A percentile compares a stretch with the other conserved stretches of the same genome.
Conservation (phyloP, 75 land plant species). For the Larix kaempferi region DNA sequence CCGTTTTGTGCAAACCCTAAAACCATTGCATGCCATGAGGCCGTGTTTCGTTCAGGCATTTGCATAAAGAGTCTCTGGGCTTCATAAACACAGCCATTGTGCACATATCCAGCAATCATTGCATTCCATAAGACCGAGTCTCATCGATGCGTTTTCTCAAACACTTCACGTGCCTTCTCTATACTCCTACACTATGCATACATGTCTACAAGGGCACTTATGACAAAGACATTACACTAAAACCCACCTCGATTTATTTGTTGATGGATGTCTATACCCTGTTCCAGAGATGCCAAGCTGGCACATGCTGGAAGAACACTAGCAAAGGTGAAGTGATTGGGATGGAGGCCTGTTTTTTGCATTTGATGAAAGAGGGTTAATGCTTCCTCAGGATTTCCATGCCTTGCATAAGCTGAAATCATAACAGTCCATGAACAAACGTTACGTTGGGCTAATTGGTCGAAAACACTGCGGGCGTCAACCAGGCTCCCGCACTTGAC, state of each 20-base stretch:
- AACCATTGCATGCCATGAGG: constrained; percentile 25
- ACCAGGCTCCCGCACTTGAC: too few relatives aligned
- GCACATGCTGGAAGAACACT: constrained; percentile 13
- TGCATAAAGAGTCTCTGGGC: constrained; percentile 19
- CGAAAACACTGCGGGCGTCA: too few relatives aligned
- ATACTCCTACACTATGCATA: constrained; percentile 22
- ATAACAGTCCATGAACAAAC: neutral
- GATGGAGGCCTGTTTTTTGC: constrained; percentile 1
- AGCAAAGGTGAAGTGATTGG: constrained; percentile 11
- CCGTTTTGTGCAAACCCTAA: neutral
- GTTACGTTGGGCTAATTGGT: too few relatives aligned
- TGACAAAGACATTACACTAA: constrained; percentile 4
- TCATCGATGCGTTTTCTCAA: constrained; percentile 31
- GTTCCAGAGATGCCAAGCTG: neutral
- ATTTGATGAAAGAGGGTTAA: constrained; percentile 13
- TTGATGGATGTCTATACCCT: constrained; percentile 11
- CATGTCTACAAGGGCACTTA: constrained; percentile 18
- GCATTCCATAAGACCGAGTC: constrained; percentile 40
- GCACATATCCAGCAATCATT: constrained; percentile 37
- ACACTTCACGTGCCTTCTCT: constrained; percentile 10
- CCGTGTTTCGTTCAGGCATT: constrained; percentile 42
- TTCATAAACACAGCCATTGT: constrained; percentile 23
- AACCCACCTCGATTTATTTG: constrained; percentile 7
- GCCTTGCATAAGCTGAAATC: constrained; percentile 7
- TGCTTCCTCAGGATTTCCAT: neutral